phyloP scores from a whole-genome alignment of 2,329 filamentous ascomycete genomes.

The Aaosphaeria pasadenensis region DNA sequence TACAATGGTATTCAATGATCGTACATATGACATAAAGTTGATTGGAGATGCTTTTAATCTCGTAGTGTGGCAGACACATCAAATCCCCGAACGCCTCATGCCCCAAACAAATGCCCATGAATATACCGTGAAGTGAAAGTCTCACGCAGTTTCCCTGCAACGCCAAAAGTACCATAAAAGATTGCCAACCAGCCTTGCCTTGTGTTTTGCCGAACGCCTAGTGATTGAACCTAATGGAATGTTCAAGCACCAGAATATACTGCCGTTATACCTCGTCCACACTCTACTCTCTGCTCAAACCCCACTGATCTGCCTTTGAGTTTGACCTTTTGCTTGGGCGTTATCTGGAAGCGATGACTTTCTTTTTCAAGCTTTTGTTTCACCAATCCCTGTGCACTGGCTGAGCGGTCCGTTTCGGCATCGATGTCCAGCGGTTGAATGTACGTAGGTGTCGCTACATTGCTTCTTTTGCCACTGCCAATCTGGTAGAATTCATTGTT shows the following conservation, averaged over 20 bases:
- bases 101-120: no score
- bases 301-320: constrained; percentile 68
- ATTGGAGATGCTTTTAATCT: no score
- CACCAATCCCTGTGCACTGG: constrained; percentile 9
- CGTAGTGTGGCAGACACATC: no score
- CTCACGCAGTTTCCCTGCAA: no score
- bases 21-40: no score
- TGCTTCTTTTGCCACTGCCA: constrained; percentile 85
- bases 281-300: constrained; percentile 85
- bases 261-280: constrained; percentile 75
- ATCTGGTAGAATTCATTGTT: constrained; percentile 93
- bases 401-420: constrained; percentile 46
- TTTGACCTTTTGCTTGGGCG: constrained; percentile 68
- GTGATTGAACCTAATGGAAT: no score
- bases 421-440: constrained; percentile 71
- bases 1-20: no score
- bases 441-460: constrained; percentile 71
- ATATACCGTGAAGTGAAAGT: no score
- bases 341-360: constrained; percentile 75
- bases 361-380: constrained; percentile 59
- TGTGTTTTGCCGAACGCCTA: no score
- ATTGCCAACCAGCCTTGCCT: no score
- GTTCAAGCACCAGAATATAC: constrained; percentile 65
- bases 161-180: no score
- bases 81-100: no score